Evolutionary conservation across 1,284 basidiomycete genomes (phyloP), one percentile per base, ranked within the genome.

Genomic region (Apiotrichum veenhuisii): DNA sequence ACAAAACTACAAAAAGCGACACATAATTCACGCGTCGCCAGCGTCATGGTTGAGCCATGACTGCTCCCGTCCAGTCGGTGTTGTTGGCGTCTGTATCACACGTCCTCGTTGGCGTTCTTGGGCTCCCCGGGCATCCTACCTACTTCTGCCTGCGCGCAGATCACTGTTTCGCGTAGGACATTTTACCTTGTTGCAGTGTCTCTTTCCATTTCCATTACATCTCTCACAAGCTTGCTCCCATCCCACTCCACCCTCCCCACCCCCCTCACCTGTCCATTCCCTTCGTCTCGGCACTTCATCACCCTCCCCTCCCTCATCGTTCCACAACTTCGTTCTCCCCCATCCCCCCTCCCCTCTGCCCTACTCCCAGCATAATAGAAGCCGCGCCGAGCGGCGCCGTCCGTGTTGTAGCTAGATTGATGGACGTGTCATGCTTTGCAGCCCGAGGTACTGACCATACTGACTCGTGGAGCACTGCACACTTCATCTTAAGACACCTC

Each of bases 341-440:
- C 33, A 18, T 23, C 20, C 33, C 20, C 30, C 10, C 23, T 15
- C 12, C 30, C 33, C 47, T 36, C 11, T 26, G 15, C 34, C 34
- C 36, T 46, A 8, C 42, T 23, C 37, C 46, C 22, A 41, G 23
- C 47, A 37, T 38, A 26, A 38, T 49, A 49, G 34, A 49, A 25
- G 42, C 42, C 42, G 42, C 42, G 44, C 44, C 25, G 20, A 45
- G 25, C 42, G 44, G 25, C 25, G 44, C 25, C 34, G 34, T 38
- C 45, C 37, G 44, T 54, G 53, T 54, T 54, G 53, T 54, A 54
- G 53, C 53, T 54, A 54, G 38, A 50, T 50, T 50, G 53, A 54
- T 54, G 53, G 53, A 54, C 46, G 46, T 54, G 53, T 43, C 43
- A 45, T 45, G 41, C 26, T 30, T 41, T 20, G 20, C 40, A 41